phyloP scores from a whole-genome alignment of 2,329 filamentous ascomycete species.

The Cladosporium sp. region DNA sequence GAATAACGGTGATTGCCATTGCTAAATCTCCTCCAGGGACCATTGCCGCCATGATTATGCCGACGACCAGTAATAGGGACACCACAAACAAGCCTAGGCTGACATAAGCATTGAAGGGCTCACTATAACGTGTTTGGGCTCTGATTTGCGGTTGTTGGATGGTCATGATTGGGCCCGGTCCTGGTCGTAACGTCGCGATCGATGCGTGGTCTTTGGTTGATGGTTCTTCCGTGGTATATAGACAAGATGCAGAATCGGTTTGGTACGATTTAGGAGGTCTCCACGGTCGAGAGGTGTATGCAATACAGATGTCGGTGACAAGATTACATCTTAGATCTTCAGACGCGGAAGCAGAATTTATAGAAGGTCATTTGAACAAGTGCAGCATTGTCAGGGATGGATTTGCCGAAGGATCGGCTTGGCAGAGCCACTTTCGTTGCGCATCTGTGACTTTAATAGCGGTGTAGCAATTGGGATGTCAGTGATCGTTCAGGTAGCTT shows the following conservation, averaged over 20 bases:
- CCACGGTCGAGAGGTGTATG: background rate
- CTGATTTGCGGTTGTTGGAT: background rate
- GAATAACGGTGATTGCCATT: background rate
- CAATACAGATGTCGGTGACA: background rate
- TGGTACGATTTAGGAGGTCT: background rate
- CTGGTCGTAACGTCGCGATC: background rate
- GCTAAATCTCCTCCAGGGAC: background rate
- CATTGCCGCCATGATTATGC: background rate
- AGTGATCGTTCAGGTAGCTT: no score
- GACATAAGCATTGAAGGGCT: background rate
- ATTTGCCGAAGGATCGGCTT: background rate
- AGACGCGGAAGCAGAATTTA: background rate
- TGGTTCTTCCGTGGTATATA: background rate
- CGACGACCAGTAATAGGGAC: background rate
- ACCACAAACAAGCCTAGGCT: background rate
- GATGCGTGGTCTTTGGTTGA: background rate
- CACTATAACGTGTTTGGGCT: background rate
- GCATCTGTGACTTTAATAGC: background rate
- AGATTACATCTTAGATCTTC: background rate
- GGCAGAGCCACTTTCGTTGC: background rate
- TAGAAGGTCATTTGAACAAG: background rate
- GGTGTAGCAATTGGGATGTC: no score
- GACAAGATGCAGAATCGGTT: background rate
- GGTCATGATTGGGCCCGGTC: background rate
- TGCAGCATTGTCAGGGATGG: background rate